Evolutionary conservation across 352 stramenopile genomes (phyloP).

Genomic region (Elongisporangium anandrum): DNA sequence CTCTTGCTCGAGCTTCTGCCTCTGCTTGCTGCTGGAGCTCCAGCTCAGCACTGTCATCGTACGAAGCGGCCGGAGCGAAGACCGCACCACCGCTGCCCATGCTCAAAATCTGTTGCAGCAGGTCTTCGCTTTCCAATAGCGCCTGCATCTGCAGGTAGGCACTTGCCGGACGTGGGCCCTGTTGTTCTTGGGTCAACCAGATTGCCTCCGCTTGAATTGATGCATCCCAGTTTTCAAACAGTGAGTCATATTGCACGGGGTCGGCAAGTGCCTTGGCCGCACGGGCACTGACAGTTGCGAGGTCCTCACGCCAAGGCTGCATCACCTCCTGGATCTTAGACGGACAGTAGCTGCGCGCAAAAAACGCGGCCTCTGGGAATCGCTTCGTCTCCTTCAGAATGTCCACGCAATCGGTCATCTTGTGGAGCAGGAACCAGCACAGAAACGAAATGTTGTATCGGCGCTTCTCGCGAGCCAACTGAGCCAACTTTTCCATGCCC

Average conservation of each 20-base stretch:
- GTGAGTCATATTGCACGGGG: conserved; percentile 86
- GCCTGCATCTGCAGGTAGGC: conserved; percentile 79
- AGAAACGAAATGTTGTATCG: conserved; percentile 97
- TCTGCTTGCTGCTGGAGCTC: too few relatives aligned
- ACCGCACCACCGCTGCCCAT: too few relatives aligned
- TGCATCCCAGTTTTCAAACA: conserved; percentile 96
- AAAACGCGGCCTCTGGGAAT: conserved; percentile 97
- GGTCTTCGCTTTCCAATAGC: conserved; percentile 59
- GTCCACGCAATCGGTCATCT: conserved; percentile 94
- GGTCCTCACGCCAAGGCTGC: conserved; percentile 94
- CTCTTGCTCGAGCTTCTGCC: too few relatives aligned
- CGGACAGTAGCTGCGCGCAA: conserved; percentile 97
- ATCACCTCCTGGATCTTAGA: conserved; percentile 95
- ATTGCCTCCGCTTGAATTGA: conserved; percentile 94
- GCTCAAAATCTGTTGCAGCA: too few relatives aligned
- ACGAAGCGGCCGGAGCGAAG: too few relatives aligned
- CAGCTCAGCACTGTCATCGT: too few relatives aligned
- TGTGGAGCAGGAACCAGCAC: conserved; percentile 92
- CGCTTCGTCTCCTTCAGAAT: conserved; percentile 94
- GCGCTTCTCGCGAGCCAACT: conserved; percentile 79
- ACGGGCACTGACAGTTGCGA: conserved; percentile 78
- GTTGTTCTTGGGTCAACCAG: conserved; percentile 75
- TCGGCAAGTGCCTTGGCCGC: conserved; percentile 94
- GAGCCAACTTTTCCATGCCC: conserved; percentile 89
- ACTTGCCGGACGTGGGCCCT: conserved; percentile 45